These are phyloP conservation scores for Mycosphaerelloides madeirae DNA, from an alignment of 2,329 filamentous ascomycete genomes.

Conservation along the genomic window DNA sequence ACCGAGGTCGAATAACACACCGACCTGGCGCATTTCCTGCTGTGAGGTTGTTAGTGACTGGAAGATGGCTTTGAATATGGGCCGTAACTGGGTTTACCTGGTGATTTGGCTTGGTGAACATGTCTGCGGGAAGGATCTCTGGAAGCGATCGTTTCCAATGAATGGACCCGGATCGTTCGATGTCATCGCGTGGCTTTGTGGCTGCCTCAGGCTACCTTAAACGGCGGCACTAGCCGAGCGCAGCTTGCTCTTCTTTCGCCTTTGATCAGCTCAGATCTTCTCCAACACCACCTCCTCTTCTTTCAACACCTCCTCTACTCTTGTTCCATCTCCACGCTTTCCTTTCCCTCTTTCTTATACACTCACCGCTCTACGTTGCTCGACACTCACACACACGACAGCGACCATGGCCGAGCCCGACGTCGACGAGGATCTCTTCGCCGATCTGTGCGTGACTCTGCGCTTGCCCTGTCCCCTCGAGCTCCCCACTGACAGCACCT, in stretches of 20 bases:
- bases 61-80: background rate
- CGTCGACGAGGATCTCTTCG: slow-evolving; percentile 90
- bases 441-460: slow-evolving; percentile 69
- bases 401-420: slow-evolving; percentile 73
- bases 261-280: no score
- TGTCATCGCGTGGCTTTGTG: no score
- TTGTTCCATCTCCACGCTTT: background rate
- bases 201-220: background rate
- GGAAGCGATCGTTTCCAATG: background rate
- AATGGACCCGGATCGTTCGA: no score
- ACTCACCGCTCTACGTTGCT: background rate
- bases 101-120: slow-evolving; percentile 39
- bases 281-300: background rate
- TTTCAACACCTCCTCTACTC: background rate
- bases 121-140: slow-evolving; percentile 8
- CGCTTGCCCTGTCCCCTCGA: background rate
- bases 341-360: background rate
- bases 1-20: slow-evolving; percentile 49
- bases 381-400: slow-evolving; percentile 6
- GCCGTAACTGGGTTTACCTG: slow-evolving; percentile 31
- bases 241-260: no score
- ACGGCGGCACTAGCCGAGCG: no score
- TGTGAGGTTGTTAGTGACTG: background rate
- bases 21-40: slow-evolving; percentile 99
- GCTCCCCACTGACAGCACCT: slow-evolving; percentile 1